Evolutionary conservation across 495 filamentous ascomycete species (phyloP).

Genomic region (Apodospora peruviana): DNA sequence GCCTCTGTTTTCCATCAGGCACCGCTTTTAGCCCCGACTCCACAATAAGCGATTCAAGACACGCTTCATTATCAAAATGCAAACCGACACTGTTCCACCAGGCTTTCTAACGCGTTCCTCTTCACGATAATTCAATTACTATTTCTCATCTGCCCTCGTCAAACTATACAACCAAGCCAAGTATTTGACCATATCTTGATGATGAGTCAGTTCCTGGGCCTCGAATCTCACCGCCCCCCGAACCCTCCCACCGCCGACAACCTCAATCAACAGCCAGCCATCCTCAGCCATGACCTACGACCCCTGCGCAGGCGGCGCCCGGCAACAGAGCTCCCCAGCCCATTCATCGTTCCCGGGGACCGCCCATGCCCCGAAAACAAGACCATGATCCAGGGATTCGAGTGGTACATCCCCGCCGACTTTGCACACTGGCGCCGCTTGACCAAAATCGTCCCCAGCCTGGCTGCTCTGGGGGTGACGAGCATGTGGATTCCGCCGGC

Average conservation of each 20-base stretch:
- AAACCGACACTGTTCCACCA: too few relatives aligned
- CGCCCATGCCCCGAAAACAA: conserved; percentile 34
- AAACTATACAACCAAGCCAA: too few relatives aligned
- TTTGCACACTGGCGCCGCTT: conserved; percentile 60
- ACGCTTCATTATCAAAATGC: too few relatives aligned
- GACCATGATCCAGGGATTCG: conserved; percentile 67
- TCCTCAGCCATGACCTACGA: conserved; percentile 1
- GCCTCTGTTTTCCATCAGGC: too few relatives aligned
- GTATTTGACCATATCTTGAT: too few relatives aligned
- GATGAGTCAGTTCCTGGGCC: not conserved
- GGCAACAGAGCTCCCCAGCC: conserved; percentile 7
- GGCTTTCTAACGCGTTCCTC: too few relatives aligned
- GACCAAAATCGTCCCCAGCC: conserved; percentile 40
- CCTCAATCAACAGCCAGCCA: not conserved
- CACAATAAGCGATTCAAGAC: too few relatives aligned
- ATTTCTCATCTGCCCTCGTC: too few relatives aligned
- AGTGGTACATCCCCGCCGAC: conserved; percentile 69
- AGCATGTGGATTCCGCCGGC: conserved; percentile 70
- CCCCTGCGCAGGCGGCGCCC: conserved; percentile 1
- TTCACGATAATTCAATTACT: too few relatives aligned
- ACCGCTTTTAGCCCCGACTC: too few relatives aligned
- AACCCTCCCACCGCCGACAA: not conserved
- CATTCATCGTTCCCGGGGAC: conserved; percentile 5
- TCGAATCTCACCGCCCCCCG: not conserved
- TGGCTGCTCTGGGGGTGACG: conserved; percentile 57